Evolutionary conservation across 805 yeast species (phyloP), one percentile per base, ranked within the genome.

Genomic region (Priceomyces carsonii): DNA sequence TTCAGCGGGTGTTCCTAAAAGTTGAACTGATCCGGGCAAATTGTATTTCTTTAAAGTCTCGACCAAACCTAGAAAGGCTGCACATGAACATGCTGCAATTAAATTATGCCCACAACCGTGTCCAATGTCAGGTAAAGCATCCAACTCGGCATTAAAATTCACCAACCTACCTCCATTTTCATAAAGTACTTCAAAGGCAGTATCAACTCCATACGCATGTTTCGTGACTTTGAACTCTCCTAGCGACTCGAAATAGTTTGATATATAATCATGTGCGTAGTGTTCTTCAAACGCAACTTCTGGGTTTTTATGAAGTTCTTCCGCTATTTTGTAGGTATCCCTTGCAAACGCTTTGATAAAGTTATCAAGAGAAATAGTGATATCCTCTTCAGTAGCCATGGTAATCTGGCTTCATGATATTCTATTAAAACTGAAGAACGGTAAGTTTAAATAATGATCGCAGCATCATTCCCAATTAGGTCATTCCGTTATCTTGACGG

Each of bases 21-120:
- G 36, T 33, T 45, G 48, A n/a, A 55, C 50, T 3, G 53, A 41
- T n/a, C 60, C 60, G 10, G 55, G 43, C 17, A 53, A 40, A 8
- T 42, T 38, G 29, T 38, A 47, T 18, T 45, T 39, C 26, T 29
- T 33, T 53, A 55, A 44, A 14, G 50, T 46, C 14, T 39, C 18
- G n/a, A 50, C 48, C 3, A 46, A 35, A 14, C 45, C 30, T 9
- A 50, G 18, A 8, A 51, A 50, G 7, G 48, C 50, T 5, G 44
- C 38, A 7, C 52, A 48, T 15, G 53, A 40, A 3, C 50, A 22
- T 20, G 50, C 42, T 8, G 59, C 55, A 30, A 53, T 55, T 31
- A 55, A 41, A 35, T 55, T 55, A 32, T 55, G 60, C 14, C 60
- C 60, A 38, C 60, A 55, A 4, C 56, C 57, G 43, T 55, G 60